These are phyloP conservation scores for Suillus plorans DNA, from an alignment of 768 basidiomycete genomes.

Conservation along the genomic window DNA sequence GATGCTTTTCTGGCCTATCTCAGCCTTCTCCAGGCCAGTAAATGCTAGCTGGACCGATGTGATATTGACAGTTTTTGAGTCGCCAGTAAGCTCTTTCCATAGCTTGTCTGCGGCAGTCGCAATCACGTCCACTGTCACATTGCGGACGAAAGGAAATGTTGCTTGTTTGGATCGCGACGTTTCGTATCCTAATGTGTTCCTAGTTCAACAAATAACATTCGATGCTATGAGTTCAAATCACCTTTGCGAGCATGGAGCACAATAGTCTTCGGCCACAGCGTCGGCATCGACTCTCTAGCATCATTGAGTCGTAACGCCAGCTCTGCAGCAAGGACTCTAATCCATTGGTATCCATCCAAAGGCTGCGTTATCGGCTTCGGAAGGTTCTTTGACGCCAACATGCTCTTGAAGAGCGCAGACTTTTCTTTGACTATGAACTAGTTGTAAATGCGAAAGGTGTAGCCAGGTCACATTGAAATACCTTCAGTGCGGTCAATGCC, in stretches of 20 bases:
- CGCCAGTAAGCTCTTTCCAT: slow-evolving; percentile 84
- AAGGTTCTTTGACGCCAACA: slow-evolving; percentile 96
- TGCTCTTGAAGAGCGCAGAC: slow-evolving; percentile 78
- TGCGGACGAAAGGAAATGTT: slow-evolving; percentile 80
- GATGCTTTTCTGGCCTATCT: slow-evolving; percentile 82
- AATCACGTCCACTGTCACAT: slow-evolving; percentile 75
- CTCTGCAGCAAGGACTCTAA: slow-evolving; percentile 88
- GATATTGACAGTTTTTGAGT: slow-evolving; percentile 54
- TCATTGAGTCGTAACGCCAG: slow-evolving; percentile 83
- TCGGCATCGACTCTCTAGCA: slow-evolving; percentile 67
- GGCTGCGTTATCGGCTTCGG: slow-evolving; percentile 71
- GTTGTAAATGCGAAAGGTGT: slow-evolving; percentile 8
- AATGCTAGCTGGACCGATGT: slow-evolving; percentile 74
- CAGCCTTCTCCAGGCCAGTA: slow-evolving; percentile 71
- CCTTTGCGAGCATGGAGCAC: slow-evolving; percentile 79
- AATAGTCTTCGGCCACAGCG: slow-evolving; percentile 90
- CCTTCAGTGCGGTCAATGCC: slow-evolving; percentile 91
- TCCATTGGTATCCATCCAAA: slow-evolving; percentile 85
- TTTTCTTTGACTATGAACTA: slow-evolving; percentile 76
- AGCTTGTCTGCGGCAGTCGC: slow-evolving; percentile 74
- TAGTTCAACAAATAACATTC: neutral
- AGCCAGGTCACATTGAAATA: slow-evolving; percentile 27
- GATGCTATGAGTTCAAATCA: slow-evolving; percentile 19
- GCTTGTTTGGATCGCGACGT: slow-evolving; percentile 76
- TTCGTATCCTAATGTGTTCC: slow-evolving; percentile 54